Base-by-base conservation (phyloP, 306 rosid species). In the Parietaria judaica region DNA sequence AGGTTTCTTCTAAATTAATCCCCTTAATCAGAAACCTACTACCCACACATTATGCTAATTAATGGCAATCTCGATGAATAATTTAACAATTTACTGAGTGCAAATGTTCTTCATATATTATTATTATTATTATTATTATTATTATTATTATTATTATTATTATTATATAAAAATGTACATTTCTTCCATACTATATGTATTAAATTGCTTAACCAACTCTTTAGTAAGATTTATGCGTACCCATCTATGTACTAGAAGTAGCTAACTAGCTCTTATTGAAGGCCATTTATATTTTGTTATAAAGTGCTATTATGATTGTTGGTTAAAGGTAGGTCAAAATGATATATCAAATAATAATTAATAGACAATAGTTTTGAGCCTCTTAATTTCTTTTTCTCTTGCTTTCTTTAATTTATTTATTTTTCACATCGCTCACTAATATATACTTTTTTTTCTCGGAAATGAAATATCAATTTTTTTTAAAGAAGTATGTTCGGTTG, bases 251-350 rank as follows among this genome's bases (percentile, higher is more conserved):
- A 23, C 13, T 7, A 46, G 13, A 2, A 7, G 15, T 49, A 49
- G 53, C 53, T 49, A 7, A 36, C 23, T 11, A 37, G 14, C 17
- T 39, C 23, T 36, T 7, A 41, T 58, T 44, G 51, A 58, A 38
- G 14, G 47, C 34, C 14, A 41, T 61, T 61, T 12, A 48, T 46
- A 48, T 11, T 62, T 61, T 39, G 50, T 62, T 47, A 47, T 62
- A 35, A 62, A 11, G 46, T 62, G 15, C 66, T 16, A 39, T 62
- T 62, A 61, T 13, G 10, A 49, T 38, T 6, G 36, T 23, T 34
- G 31, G 56, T 3, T 14, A 10, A 11, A 38, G 49, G 50, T 48
- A 4, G 59, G 5, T 41, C 45, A 41, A 49, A 5, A 49, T 49
- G 15, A 7, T 6, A n/a, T 49, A n/a, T 49, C 10, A 49, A n/a